Conservation (phyloP, 2,329 filamentous ascomycete genomes). For the Elsinoe batatas region DNA sequence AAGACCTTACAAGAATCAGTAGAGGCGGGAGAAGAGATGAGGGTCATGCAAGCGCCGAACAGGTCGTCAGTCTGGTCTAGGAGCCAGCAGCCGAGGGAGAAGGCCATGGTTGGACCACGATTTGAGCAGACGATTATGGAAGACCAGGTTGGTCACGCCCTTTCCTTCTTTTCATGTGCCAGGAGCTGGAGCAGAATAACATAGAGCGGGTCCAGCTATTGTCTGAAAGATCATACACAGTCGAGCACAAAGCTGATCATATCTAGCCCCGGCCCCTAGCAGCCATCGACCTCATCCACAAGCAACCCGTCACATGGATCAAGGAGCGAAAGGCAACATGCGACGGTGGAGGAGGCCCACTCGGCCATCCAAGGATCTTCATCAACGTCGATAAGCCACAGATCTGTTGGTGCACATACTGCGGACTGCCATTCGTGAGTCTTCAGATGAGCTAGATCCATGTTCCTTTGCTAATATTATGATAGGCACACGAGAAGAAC, state of each 20-base stretch:
- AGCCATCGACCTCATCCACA: conserved; percentile 92
- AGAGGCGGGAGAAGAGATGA: conserved; percentile 45
- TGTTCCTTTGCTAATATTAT: too few species aligned
- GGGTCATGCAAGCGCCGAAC: conserved; percentile 76
- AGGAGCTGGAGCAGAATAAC: too few species aligned
- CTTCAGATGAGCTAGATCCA: background rate
- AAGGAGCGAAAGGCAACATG: conserved; percentile 73
- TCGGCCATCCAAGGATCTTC: conserved; percentile 86
- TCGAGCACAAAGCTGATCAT: conserved; percentile 18
- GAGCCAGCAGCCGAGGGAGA: conserved; percentile 69
- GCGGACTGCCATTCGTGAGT: conserved; percentile 77
- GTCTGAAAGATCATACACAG: too few species aligned
- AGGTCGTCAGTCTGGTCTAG: conserved; percentile 69
- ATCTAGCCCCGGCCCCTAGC: conserved; percentile 73
- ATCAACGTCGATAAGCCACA: conserved; percentile 98
- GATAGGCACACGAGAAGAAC: conserved; percentile 81
- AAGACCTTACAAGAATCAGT: conserved; percentile 46
- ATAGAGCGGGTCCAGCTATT: too few species aligned
- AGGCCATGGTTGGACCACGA: conserved; percentile 85
- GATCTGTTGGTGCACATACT: conserved; percentile 85
- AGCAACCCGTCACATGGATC: conserved; percentile 88
- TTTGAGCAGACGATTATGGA: conserved; percentile 97
- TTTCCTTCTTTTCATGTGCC: background rate
- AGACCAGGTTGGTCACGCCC: conserved; percentile 58
- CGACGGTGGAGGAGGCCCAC: conserved; percentile 82